Evolutionary conservation across 108 stramenopile species (phyloP), one percentile per base, ranked within the genome.

Genomic region (Epithemia pelagica): DNA sequence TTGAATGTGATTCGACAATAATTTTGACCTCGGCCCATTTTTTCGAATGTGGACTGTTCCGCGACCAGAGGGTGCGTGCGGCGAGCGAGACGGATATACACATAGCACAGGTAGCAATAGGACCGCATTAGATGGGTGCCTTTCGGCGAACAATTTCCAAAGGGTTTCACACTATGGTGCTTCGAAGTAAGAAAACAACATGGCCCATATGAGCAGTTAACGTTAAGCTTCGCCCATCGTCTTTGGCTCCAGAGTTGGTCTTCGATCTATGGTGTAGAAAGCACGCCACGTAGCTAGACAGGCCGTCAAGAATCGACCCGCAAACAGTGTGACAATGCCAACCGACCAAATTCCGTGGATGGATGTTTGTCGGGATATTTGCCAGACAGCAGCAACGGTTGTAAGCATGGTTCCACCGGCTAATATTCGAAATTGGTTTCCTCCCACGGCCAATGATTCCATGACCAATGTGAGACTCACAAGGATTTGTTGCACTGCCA

Each of bases 321-420:
- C 61, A 71, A 88, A 85, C 24, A 88, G 69, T 52, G 75, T 56
- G 8, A 75, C 78, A 74, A 88, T 82, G 15, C 87, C 87, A 28
- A 64, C 52, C 0, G 64, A 70, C 87, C 87, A 88, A 54, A 88
- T 83, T 10, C 25, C 55, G 7, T 76, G 73, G 33, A 88, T 65
- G 62, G 58, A 74, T 0, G 69, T 79, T 23, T 83, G 74, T 23
- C 52, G 32, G 18, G 31, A 65, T 37, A 88, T 60, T 26, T 76
- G 71, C 24, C 33, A 58, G 32, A 81, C 75, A 15, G 82, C 61
- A 19, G 76, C 20, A 15, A 78, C 46, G 5, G 87, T 76, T 8
- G 77, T 61, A 0, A 82, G 15, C 0, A 70, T 69, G 0, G 85
- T 82, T 2, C 85, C 85, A 15, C 71, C 22, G 32, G 82, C 85